These are phyloP conservation scores for Chaetomium strumarium DNA, from an alignment of 2,329 filamentous ascomycete genomes.

Conservation along the genomic window DNA sequence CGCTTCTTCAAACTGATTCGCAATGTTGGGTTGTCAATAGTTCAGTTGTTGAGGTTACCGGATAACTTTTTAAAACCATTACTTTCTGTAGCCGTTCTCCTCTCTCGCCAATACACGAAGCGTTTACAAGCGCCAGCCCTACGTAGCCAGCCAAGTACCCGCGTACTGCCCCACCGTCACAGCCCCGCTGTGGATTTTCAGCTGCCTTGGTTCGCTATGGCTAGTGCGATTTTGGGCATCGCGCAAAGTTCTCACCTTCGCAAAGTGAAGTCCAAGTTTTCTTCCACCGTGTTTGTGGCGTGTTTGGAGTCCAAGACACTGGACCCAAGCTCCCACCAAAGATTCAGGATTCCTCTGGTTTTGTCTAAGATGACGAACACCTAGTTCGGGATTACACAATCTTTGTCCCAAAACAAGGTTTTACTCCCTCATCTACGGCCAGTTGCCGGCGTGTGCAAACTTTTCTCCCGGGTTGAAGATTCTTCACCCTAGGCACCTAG, in stretches of 20 bases:
- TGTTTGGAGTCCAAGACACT: conserved; percentile 1
- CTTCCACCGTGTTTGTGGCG: conserved; percentile 5
- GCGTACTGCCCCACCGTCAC: background rate
- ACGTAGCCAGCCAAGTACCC: conserved; percentile 4
- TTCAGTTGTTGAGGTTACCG: background rate
- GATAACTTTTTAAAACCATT: background rate
- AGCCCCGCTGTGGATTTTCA: conserved; percentile 18
- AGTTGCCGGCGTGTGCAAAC: background rate
- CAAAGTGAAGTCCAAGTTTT: background rate
- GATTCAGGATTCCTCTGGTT: background rate
- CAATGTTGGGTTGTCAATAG: background rate
- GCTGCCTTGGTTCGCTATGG: conserved; percentile 16
- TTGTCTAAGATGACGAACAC: background rate
- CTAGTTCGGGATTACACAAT: background rate
- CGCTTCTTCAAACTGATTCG: background rate
- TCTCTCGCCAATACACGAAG: background rate
- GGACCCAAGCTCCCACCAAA: background rate
- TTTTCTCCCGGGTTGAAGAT: conserved; percentile 7
- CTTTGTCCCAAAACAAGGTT: background rate
- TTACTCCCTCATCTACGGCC: background rate
- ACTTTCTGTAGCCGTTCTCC: background rate
- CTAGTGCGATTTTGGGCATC: conserved; percentile 15
- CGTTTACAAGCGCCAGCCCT: conserved; percentile 9
- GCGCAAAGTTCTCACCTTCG: background rate
- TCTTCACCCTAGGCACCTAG: background rate